A percentile compares a stretch with the other conserved stretches of the same genome.
phyloP scores from a whole-genome alignment of 2,329 filamentous ascomycete genomes.

The Trichoderma gracile region DNA sequence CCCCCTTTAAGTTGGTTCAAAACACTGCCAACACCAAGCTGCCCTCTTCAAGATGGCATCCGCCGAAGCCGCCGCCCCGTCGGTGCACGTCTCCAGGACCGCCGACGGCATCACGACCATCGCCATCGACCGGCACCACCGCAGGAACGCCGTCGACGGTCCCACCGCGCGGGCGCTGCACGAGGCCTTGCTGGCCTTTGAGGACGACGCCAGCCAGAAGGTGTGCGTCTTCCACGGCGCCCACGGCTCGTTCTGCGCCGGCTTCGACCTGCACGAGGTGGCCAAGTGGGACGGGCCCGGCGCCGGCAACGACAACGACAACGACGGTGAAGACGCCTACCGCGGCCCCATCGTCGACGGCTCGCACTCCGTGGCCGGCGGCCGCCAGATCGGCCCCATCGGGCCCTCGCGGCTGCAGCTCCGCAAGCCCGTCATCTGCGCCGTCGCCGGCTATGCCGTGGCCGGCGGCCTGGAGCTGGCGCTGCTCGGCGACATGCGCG shows the following conservation, averaged over 20 bases:
- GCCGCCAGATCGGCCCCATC: conserved; percentile 45
- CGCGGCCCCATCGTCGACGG: conserved; percentile 21
- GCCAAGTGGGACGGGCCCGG: conserved; percentile 30
- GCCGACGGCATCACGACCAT: conserved; percentile 54
- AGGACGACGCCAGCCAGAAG: conserved; percentile 52
- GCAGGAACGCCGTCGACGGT: conserved; percentile 55
- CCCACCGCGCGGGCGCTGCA: conserved; percentile 51
- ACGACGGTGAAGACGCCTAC: conserved; percentile 24
- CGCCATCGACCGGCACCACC: conserved; percentile 52
- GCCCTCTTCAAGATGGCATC: background rate
- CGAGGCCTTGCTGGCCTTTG: conserved; percentile 50
- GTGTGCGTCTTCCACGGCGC: conserved; percentile 53
- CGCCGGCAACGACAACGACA: no score
- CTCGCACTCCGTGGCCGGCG: conserved; percentile 5
- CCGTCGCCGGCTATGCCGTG: conserved; percentile 54
- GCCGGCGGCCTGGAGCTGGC: conserved; percentile 55
- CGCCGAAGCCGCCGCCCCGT: conserved; percentile 24
- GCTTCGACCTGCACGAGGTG: conserved; percentile 53
- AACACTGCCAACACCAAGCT: background rate
- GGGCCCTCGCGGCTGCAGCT: conserved; percentile 53
- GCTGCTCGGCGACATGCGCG: conserved; percentile 54
- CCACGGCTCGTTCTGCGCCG: conserved; percentile 52
- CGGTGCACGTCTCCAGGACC: conserved; percentile 30
- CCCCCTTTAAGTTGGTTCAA: background rate
- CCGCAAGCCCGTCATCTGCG: conserved; percentile 54